These are phyloP conservation scores for Rhodotorula glutinis DNA, from an alignment of 1,284 basidiomycete genomes.

Conservation along the genomic window DNA sequence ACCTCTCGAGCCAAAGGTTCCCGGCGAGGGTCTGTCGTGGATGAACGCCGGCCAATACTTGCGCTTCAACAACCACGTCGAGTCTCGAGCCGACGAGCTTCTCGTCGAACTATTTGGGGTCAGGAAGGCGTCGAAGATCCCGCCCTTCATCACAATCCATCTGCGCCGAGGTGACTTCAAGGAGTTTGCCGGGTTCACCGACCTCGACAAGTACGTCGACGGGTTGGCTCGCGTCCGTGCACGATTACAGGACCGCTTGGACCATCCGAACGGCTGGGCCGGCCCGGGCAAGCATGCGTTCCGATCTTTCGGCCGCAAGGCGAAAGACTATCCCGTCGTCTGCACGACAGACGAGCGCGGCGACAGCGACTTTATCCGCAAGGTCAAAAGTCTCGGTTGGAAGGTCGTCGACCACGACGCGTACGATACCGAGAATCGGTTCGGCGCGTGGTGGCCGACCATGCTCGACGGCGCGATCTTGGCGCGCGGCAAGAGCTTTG, in stretches of 20 bases:
- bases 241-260: conserved; percentile 22
- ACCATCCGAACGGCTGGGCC: conserved; percentile 17
- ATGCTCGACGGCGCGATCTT: conserved; percentile 34
- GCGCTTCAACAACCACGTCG: conserved; percentile 27
- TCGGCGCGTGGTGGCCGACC: conserved; percentile 36
- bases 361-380: conserved; percentile 21
- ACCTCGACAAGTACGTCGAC: conserved; percentile 26
- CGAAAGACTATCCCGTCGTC: conserved; percentile 26
- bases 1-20: conserved; percentile 18
- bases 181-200: conserved; percentile 34
- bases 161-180: conserved; percentile 38
- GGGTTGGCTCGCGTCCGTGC: conserved; percentile 18
- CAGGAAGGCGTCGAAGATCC: conserved; percentile 2
- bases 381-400: conserved; percentile 33
- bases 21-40: conserved; percentile 35
- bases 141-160: conserved; percentile 38
- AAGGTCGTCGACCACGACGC: conserved; percentile 33
- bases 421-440: conserved; percentile 20
- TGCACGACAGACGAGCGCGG: conserved; percentile 37
- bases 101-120: conserved; percentile 27
- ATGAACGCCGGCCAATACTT: conserved; percentile 30
- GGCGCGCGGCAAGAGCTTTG: conserved; percentile 27
- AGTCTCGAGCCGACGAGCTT: conserved; percentile 18
- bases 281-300: conserved; percentile 19
- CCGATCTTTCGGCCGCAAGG: not conserved